Conservation (phyloP, 139 green algal species). For the Chlamydomonas incerta region DNA sequence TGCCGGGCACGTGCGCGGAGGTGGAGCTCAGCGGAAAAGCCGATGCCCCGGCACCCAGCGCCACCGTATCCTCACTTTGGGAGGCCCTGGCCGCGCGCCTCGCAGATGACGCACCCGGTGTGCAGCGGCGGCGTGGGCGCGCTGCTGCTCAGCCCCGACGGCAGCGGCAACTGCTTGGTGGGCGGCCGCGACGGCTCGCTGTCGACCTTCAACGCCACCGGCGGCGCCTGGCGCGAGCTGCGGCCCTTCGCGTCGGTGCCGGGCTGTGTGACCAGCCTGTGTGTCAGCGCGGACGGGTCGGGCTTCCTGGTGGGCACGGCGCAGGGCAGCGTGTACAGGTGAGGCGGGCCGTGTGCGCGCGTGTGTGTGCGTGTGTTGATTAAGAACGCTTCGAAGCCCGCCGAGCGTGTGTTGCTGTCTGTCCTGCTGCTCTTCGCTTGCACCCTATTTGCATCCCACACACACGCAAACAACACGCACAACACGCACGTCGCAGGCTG, state of each 20-base stretch:
- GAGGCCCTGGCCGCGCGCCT: too few relatives aligned
- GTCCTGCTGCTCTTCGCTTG: too few relatives aligned
- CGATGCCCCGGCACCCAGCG: too few relatives aligned
- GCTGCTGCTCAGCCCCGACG: slow-evolving; percentile 2
- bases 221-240: slow-evolving; percentile 52
- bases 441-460: too few relatives aligned
- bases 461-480: too few relatives aligned
- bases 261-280: slow-evolving; percentile 54
- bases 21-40: too few relatives aligned
- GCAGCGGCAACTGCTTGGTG: not conserved
- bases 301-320: slow-evolving; percentile 57
- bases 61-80: too few relatives aligned
- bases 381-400: too few relatives aligned
- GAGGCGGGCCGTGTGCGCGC: not conserved
- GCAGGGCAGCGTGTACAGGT: slow-evolving; percentile 47
- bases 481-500: too few relatives aligned
- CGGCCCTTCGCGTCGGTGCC: slow-evolving; percentile 51
- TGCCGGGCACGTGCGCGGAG: too few relatives aligned
- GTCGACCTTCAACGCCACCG: slow-evolving; percentile 2
- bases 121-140: slow-evolving; percentile 52
- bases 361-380: too few relatives aligned
- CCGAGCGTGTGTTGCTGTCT: too few relatives aligned
- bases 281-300: slow-evolving; percentile 23
- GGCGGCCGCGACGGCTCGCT: slow-evolving; percentile 34
- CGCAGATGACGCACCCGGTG: slow-evolving; percentile 56